Conservation (phyloP, 306 rosid species). For the Inga laurina region DNA sequence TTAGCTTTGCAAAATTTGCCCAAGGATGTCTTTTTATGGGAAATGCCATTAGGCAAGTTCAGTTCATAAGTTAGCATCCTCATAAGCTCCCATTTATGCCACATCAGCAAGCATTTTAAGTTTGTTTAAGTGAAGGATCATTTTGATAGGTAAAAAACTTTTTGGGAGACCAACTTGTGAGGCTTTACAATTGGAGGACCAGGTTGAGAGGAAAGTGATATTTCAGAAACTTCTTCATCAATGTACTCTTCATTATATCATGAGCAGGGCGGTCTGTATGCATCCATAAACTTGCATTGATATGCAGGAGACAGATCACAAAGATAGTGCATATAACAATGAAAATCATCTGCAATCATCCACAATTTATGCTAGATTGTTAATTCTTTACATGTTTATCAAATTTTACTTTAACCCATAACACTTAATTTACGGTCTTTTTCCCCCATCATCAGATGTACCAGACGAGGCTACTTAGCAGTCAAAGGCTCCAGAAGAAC, state of each 20-base stretch:
- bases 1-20: background rate
- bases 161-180: background rate
- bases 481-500: background rate
- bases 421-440: background rate
- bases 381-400: constrained; percentile 9
- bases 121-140: background rate
- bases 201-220: background rate
- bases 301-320: no score
- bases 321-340: background rate
- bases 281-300: background rate
- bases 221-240: background rate
- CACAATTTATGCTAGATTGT: background rate
- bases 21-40: background rate
- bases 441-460: background rate
- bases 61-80: background rate
- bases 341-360: background rate
- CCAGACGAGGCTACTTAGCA: background rate
- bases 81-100: background rate
- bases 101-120: background rate
- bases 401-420: background rate
- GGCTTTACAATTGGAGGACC: background rate
- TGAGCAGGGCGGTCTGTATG: background rate
- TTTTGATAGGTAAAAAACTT: background rate
- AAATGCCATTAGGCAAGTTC: background rate
- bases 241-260: background rate